These are phyloP conservation scores for Spongispora temasekensis DNA, from an alignment of 1,284 basidiomycete genomes.

Conservation along the genomic window DNA sequence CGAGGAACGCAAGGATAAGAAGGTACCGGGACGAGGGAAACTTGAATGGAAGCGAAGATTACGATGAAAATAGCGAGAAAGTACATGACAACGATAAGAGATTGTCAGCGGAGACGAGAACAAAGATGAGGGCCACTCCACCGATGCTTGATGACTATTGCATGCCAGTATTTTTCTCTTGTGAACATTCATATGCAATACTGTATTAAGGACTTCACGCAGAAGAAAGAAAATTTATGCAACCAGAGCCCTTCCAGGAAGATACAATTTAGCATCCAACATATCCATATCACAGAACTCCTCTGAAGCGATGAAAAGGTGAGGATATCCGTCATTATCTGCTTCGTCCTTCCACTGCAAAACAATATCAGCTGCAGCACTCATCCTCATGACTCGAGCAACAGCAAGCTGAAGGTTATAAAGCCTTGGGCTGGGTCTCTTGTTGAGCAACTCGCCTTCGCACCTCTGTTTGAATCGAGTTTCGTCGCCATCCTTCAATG, in stretches of 20 bases:
- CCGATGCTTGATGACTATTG: too few species aligned
- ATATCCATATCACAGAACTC: conserved; percentile 2
- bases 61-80: too few species aligned
- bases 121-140: too few species aligned
- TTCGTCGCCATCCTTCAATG: conserved; percentile 4
- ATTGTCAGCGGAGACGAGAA: too few species aligned
- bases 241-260: conserved; percentile 3
- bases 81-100: too few species aligned
- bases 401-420: conserved; percentile 9
- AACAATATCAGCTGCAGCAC: conserved; percentile 4
- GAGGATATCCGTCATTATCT: not conserved
- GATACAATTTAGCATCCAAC: conserved; percentile 9
- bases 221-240: too few species aligned
- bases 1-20: too few species aligned
- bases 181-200: too few species aligned
- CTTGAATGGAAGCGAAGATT: too few species aligned
- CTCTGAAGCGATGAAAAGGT: not conserved
- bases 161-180: too few species aligned
- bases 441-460: not conserved
- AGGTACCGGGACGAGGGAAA: too few species aligned
- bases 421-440: not conserved
- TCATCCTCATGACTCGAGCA: conserved; percentile 7
- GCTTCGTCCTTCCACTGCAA: conserved; percentile 7
- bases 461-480: conserved; percentile 3
- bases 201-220: too few species aligned